These are phyloP conservation scores for Panaeolus papilionaceus DNA, from an alignment of 768 basidiomycete genomes.

Conservation along the genomic window DNA sequence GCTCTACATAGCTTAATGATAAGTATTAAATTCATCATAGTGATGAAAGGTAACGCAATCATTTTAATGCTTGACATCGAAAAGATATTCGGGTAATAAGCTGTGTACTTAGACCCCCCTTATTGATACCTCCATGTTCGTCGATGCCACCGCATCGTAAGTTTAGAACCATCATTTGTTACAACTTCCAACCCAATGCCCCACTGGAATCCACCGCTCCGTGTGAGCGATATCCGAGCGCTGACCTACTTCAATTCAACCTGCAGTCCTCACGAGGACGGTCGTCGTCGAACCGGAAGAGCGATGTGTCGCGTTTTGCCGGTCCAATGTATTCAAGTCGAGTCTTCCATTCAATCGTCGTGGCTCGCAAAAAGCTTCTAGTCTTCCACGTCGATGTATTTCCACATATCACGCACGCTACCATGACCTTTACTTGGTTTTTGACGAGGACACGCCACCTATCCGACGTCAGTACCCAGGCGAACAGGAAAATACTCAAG, in stretches of 20 bases:
- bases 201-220: background rate
- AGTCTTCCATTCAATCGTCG: conserved; percentile 1
- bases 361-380: background rate
- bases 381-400: conserved; percentile 7
- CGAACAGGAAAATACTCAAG: background rate
- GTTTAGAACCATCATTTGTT: conserved; percentile 7
- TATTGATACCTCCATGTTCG: background rate
- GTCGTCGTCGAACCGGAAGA: conserved; percentile 6
- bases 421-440: background rate
- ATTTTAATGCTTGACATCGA: background rate
- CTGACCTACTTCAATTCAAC: background rate
- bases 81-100: conserved; percentile 5
- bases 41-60: conserved; percentile 12
- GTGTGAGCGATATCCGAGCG: background rate
- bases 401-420: background rate
- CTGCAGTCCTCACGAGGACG: background rate
- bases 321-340: background rate
- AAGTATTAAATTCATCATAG: background rate
- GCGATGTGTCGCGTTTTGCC: conserved; percentile 6
- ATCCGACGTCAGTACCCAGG: conserved; percentile 2
- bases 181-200: background rate
- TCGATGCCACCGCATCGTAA: background rate
- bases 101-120: conserved; percentile 5
- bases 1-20: conserved; percentile 10
- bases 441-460: conserved; percentile 1